phyloP scores from a whole-genome alignment of 768 basidiomycete species.

The Naematelia encephala region DNA sequence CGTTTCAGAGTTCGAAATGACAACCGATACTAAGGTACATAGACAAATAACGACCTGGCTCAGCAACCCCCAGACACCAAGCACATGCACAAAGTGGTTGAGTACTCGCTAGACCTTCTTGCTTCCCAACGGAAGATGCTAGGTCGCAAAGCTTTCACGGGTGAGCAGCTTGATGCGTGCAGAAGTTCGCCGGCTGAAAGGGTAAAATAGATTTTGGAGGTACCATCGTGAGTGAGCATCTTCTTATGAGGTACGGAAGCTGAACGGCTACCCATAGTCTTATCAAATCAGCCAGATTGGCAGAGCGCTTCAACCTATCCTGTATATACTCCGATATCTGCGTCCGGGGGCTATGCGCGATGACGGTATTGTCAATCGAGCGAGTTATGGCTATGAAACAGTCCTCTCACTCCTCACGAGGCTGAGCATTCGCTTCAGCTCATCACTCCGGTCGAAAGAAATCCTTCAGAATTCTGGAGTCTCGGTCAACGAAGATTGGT shows the following conservation, averaged over 20 bases:
- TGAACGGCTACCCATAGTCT: background rate
- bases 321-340: conserved; percentile 1
- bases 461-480: conserved; percentile 1
- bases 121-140: conserved; percentile 6
- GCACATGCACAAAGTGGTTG: background rate
- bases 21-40: background rate
- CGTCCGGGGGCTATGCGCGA: background rate
- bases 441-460: conserved; percentile 2
- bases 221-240: background rate
- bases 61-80: background rate
- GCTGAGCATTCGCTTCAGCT: background rate
- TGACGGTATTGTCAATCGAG: background rate
- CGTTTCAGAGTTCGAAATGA: background rate
- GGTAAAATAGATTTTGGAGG: no score
- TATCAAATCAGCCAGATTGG: conserved; percentile 10
- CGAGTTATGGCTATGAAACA: no score
- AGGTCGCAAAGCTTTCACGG: background rate
- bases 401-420: background rate
- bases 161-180: no score
- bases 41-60: conserved; percentile 2
- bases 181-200: no score
- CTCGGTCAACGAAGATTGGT: no score
- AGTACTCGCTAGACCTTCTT: background rate
- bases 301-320: background rate
- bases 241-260: background rate